Conservation (phyloP, 148 eudicot species). For the Fagopyrum homotropicum region DNA sequence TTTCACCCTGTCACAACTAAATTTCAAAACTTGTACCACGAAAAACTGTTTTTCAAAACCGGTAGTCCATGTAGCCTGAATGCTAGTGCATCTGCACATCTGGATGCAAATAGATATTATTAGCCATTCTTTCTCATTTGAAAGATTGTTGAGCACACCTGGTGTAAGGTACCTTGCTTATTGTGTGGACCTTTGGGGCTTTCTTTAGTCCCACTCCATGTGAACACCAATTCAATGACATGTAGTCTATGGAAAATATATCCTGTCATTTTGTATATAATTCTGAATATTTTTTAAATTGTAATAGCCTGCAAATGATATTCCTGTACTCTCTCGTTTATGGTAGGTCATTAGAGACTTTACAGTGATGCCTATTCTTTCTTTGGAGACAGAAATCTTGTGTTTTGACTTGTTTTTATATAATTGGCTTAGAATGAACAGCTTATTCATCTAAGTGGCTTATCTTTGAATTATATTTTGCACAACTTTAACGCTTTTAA, state of each 20-base stretch:
- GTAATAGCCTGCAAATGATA: not conserved
- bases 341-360: not conserved
- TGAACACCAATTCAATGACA: too few species aligned
- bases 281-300: not conserved
- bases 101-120: not conserved
- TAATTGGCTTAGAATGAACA: too few species aligned
- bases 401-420: too few species aligned
- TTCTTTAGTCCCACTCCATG: too few species aligned
- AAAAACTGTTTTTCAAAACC: not conserved
- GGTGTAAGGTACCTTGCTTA: not conserved
- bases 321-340: not conserved
- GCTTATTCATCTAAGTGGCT: too few species aligned
- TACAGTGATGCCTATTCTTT: not conserved
- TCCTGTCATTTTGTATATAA: not conserved
- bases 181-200: not conserved
- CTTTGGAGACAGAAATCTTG: not conserved
- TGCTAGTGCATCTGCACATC: not conserved
- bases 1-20: not conserved
- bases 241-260: too few species aligned
- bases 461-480: too few species aligned
- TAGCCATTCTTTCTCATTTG: not conserved
- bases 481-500: too few species aligned
- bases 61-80: not conserved
- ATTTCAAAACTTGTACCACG: too few species aligned
- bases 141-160: not conserved